phyloP scores from a whole-genome alignment of 202 grass and related monocot genomes.

The Sporobolus alterniflorus region DNA sequence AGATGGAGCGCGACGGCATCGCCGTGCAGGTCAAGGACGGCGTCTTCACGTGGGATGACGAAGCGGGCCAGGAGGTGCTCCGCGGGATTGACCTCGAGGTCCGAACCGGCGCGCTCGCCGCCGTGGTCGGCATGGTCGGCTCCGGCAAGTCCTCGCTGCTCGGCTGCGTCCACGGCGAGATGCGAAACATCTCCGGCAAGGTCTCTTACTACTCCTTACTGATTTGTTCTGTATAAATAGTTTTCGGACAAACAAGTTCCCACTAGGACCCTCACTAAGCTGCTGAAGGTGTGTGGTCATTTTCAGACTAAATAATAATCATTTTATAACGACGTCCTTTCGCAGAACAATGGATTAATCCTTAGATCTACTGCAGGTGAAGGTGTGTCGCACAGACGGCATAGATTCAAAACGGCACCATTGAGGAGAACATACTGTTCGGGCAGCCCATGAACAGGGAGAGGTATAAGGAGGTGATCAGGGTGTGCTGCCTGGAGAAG shows the following conservation, averaged over 20 bases:
- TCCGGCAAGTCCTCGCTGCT: constrained; percentile 98
- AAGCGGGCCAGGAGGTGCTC: constrained; percentile 50
- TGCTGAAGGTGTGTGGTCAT: neutral
- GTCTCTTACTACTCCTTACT: constrained; percentile 10
- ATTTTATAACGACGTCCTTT: neutral
- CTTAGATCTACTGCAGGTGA: constrained; percentile 58
- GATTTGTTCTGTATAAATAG: neutral
- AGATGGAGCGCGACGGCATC: constrained; percentile 39
- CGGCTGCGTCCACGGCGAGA: constrained; percentile 85
- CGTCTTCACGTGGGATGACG: constrained; percentile 86
- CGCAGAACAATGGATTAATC: neutral
- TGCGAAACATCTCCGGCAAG: constrained; percentile 85
- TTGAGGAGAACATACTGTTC: constrained; percentile 95
- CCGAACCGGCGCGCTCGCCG: constrained; percentile 58
- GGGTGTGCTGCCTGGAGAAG: constrained; percentile 93
- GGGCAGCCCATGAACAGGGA: constrained; percentile 73
- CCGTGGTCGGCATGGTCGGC: constrained; percentile 84
- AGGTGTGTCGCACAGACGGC: constrained; percentile 90
- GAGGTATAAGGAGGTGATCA: constrained; percentile 79
- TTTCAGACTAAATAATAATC: neutral
- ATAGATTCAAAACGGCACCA: constrained; percentile 98
- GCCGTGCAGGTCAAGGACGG: constrained; percentile 71
- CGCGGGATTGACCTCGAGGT: constrained; percentile 72
- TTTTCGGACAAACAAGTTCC: neutral
- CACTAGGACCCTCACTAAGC: neutral